Conservation (phyloP, 2,329 filamentous ascomycete genomes). For the Diaporthe humulicola region DNA sequence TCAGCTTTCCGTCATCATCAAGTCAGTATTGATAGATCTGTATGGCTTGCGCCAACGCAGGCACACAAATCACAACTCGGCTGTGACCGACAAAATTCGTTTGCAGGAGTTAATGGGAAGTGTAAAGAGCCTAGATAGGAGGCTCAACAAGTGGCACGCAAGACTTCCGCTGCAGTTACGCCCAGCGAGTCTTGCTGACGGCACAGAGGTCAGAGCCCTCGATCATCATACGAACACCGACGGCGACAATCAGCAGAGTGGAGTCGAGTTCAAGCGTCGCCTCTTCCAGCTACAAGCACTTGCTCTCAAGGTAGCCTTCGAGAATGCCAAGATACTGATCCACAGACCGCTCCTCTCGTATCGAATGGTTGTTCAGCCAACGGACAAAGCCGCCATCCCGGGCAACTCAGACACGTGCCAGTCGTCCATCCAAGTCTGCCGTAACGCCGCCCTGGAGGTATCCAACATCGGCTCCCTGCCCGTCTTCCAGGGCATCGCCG, state of each 20-base stretch:
- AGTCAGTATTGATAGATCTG: not conserved
- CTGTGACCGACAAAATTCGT: not conserved
- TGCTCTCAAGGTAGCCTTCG: not conserved
- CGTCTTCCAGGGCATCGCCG: constrained; percentile 40
- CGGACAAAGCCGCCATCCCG: not conserved
- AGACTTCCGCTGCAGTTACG: not conserved
- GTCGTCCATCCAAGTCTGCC: constrained; percentile 40
- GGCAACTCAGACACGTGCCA: not conserved
- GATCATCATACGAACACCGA: too few relatives aligned
- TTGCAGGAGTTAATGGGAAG: not conserved
- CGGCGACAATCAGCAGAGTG: too few relatives aligned
- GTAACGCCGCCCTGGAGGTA: constrained; percentile 44
- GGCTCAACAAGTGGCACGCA: not conserved
- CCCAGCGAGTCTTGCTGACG: not conserved
- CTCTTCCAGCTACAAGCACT: not conserved
- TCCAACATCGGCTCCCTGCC: constrained; percentile 37
- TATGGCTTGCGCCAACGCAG: not conserved
- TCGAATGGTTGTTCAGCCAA: not conserved
- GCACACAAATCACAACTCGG: not conserved
- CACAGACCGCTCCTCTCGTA: constrained; percentile 2
- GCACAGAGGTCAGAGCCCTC: too few relatives aligned
- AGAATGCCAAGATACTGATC: not conserved
- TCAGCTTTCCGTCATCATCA: not conserved
- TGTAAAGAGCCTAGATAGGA: not conserved
- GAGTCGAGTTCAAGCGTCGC: not conserved